Percentiles rank a stretch among this genome's conserved stretches.
phyloP scores from a whole-genome alignment of 177 flowering plant species.

The Vitis hybrid region DNA sequence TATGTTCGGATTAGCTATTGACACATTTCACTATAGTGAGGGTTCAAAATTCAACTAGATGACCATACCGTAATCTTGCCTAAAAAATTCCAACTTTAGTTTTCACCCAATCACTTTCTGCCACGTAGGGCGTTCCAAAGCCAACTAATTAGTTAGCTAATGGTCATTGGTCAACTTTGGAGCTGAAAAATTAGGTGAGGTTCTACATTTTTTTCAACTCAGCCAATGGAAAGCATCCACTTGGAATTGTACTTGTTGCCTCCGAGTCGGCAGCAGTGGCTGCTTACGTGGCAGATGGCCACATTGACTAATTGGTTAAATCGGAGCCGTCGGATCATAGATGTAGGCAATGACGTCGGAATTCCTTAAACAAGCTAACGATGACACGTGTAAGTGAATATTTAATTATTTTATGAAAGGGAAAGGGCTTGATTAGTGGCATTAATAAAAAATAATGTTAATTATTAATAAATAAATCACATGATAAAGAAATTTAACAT shows the following conservation, averaged over 20 bases:
- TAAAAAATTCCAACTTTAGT: neutral
- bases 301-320: conserved; percentile 1
- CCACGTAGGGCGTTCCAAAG: conserved; percentile 31
- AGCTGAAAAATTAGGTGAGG: neutral
- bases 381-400: conserved; percentile 19
- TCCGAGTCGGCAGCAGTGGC: conserved; percentile 27
- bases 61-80: conserved; percentile 10
- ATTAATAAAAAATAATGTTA: neutral
- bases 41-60: no score
- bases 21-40: no score
- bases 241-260: conserved; percentile 14
- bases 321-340: conserved; percentile 24
- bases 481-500: neutral
- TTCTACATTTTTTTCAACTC: neutral
- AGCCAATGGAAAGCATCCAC: conserved; percentile 20
- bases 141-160: conserved; percentile 6
- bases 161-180: neutral
- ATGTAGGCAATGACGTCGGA: conserved; percentile 29
- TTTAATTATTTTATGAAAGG: conserved; percentile 11
- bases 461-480: neutral
- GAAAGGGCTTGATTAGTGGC: conserved; percentile 7
- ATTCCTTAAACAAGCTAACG: conserved; percentile 18
- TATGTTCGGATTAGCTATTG: no score
- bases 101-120: neutral
- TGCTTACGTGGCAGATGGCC: conserved; percentile 16